phyloP scores from a whole-genome alignment of 2,329 filamentous ascomycete genomes.

The Rhytidhysteron rufulum region DNA sequence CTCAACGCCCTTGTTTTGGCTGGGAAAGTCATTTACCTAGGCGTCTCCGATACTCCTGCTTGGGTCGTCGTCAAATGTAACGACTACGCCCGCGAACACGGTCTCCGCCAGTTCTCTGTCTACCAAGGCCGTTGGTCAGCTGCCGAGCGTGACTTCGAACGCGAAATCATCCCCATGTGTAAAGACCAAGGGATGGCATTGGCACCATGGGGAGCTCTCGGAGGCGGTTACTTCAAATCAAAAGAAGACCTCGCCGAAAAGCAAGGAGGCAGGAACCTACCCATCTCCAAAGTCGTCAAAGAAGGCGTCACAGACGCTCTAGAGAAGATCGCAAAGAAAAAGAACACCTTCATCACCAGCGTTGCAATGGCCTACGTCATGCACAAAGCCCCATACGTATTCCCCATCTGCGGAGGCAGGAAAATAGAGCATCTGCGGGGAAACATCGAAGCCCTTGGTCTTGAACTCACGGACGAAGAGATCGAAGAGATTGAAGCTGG shows the following conservation, averaged over 20 bases:
- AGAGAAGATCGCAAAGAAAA: constrained; percentile 55
- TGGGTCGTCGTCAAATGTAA: constrained; percentile 32
- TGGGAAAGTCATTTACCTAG: constrained; percentile 44
- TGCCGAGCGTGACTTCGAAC: constrained; percentile 41
- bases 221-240: constrained; percentile 41
- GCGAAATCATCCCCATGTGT: constrained; percentile 45
- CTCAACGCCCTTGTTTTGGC: constrained; percentile 39
- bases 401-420: constrained; percentile 68
- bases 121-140: constrained; percentile 43
- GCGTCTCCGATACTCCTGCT: constrained; percentile 42
- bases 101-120: constrained; percentile 36
- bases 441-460: constrained; percentile 64
- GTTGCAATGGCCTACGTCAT: constrained; percentile 71
- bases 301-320: constrained; percentile 57
- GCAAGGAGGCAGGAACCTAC: constrained; percentile 41
- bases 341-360: constrained; percentile 53
- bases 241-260: constrained; percentile 42
- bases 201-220: constrained; percentile 54
- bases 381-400: constrained; percentile 68
- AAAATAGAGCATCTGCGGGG: constrained; percentile 66
- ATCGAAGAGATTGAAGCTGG: constrained; percentile 64
- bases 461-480: constrained; percentile 59
- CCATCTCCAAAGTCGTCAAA: constrained; percentile 39
- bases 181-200: constrained; percentile 39
- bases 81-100: constrained; percentile 37